A percentile compares a stretch with the other conserved stretches of the same genome.
Conservation (phyloP, 140 eudicot genomes). For the Eryngium alpinum region DNA sequence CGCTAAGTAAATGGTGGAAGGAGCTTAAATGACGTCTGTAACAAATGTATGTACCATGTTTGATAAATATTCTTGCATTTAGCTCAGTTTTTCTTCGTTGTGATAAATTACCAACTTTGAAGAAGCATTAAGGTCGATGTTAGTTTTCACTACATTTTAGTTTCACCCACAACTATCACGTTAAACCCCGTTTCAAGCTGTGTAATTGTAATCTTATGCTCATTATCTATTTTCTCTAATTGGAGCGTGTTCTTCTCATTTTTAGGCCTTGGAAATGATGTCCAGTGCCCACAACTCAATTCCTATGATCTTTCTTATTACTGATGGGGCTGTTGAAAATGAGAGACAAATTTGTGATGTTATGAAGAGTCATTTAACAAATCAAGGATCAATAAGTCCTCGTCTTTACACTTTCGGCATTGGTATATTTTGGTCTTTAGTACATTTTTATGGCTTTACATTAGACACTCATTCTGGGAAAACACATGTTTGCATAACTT, state of each 20-base stretch:
- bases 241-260: neutral
- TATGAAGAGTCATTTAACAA: constrained; percentile 32
- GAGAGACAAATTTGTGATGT: constrained; percentile 68
- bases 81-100: too few relatives aligned
- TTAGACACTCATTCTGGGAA: neutral
- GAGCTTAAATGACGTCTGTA: too few relatives aligned
- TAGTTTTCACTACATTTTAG: too few relatives aligned
- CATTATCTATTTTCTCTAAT: neutral
- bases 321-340: constrained; percentile 88
- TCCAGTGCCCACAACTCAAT: constrained; percentile 40
- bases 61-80: too few relatives aligned
- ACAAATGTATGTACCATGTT: too few relatives aligned
- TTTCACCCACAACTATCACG: too few relatives aligned
- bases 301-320: constrained; percentile 65
- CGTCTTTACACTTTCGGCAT: constrained; percentile 84
- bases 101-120: too few relatives aligned
- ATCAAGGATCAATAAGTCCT: constrained; percentile 43
- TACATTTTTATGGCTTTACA: neutral
- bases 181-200: too few relatives aligned
- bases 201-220: neutral
- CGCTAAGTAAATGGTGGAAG: too few relatives aligned
- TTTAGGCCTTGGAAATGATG: constrained; percentile 73
- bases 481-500: neutral
- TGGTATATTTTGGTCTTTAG: constrained; percentile 34
- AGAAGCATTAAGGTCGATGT: too few relatives aligned